Conservation (phyloP, 306 rosid genomes). For the Corylus heterophylla region DNA sequence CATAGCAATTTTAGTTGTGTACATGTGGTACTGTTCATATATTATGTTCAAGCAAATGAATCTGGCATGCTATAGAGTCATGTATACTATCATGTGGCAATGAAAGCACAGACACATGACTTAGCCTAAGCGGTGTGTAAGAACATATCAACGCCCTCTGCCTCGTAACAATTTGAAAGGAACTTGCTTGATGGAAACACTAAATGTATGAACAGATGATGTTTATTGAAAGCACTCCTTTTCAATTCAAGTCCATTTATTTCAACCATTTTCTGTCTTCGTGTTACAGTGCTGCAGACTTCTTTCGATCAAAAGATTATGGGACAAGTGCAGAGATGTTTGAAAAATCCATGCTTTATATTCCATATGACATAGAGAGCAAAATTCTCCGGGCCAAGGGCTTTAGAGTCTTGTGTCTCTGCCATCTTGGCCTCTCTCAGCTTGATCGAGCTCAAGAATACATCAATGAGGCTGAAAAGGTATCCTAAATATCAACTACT, state of each 20-base stretch:
- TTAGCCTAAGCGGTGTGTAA: neutral
- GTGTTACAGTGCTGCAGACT: constrained; percentile 69
- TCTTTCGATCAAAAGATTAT: constrained; percentile 80
- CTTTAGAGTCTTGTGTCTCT: constrained; percentile 86
- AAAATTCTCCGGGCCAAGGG: constrained; percentile 81
- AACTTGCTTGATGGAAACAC: constrained; percentile 9
- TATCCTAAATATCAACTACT: constrained; percentile 24
- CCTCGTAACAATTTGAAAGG: constrained; percentile 1
- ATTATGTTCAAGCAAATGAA: neutral
- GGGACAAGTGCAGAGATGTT: constrained; percentile 82
- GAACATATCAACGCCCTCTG: neutral
- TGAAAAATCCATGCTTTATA: constrained; percentile 91
- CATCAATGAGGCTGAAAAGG: constrained; percentile 91
- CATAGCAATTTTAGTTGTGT: neutral
- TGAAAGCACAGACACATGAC: neutral
- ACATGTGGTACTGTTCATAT: neutral
- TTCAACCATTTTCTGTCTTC: constrained; percentile 16
- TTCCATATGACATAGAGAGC: constrained; percentile 70
- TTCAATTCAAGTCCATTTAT: constrained; percentile 19
- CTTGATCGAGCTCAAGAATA: constrained; percentile 92
- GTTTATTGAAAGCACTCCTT: constrained; percentile 9
- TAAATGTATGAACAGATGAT: neutral
- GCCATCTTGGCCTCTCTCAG: constrained; percentile 80
- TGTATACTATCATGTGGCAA: neutral
- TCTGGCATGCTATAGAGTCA: neutral